Evolutionary conservation across 768 basidiomycete species (phyloP), one percentile per base, ranked within the genome.

Genomic region (Daedaleopsis sinensis): DNA sequence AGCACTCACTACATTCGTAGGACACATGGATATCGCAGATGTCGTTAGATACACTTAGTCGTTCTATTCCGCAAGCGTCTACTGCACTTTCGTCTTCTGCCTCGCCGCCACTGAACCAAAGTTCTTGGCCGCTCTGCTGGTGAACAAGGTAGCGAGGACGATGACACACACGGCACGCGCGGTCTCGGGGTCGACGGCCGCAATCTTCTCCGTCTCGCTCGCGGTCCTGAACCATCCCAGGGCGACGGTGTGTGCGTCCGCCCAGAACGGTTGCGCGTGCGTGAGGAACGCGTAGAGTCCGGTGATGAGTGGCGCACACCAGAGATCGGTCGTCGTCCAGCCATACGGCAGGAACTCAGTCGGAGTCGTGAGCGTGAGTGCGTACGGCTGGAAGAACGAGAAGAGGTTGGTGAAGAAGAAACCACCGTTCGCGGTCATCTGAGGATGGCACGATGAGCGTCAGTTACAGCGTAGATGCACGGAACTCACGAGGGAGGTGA

Each of bases 201-300:
- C 79, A 1, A 82, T 58, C 64, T 68, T 68, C 24, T 52, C 63
- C 24, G 76, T 76, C 32, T 69, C 75, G 47, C 16, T 37, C 9
- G 70, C 64, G 3, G 66, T 72, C 12, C 86, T 84, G 27, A 85
- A 74, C 55, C 81, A 66, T 7, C 79, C 76, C 11, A 79, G 72
- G 11, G 88, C 66, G 18, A 86, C 68, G 5, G 70, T 62, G 64
- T 89, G 86, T 43, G 81, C 56, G 32, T 88, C 84, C 1, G 82
- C 84, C 88, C 88, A 95, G 73, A 90, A 90, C 0, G 93, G 90
- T 71, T 96, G 93, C 2, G 91, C 88, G 64, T 94, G 92, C 10
- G 93, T 94, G 54, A 95, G 81, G 59, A 87, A 82, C 55, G 94
- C 87, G 70, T 92, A 95, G 11, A 95, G 70, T 1, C 80, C 90